These are phyloP conservation scores for Thelonectria blattea DNA, from an alignment of 2,329 filamentous ascomycete genomes.

Conservation along the genomic window DNA sequence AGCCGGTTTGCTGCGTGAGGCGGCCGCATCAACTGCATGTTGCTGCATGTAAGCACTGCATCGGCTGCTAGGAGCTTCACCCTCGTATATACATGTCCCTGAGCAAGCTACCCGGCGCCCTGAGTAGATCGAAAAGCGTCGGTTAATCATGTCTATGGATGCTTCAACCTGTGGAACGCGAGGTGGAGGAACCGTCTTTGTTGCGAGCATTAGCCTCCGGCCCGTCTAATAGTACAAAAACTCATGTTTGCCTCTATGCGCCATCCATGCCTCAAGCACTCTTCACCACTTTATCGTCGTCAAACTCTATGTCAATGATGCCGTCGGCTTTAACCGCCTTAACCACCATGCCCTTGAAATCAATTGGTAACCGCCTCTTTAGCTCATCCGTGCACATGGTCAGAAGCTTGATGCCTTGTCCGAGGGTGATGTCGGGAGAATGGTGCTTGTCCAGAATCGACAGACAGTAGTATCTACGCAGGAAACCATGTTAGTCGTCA, in stretches of 20 bases:
- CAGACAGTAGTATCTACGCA: slow-evolving; percentile 87
- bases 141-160: background rate
- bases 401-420: slow-evolving; percentile 89
- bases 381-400: slow-evolving; percentile 96
- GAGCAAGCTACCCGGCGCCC: too few relatives aligned
- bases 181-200: slow-evolving; percentile 33
- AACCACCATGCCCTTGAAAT: slow-evolving; percentile 96
- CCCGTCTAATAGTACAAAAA: slow-evolving; percentile 48
- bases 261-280: slow-evolving; percentile 53
- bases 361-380: slow-evolving; percentile 94
- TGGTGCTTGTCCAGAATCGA: slow-evolving; percentile 99
- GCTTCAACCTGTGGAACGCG: background rate
- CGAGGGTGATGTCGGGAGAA: slow-evolving; percentile 88
- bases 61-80: background rate
- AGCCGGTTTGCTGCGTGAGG: background rate
- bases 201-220: slow-evolving; percentile 34
- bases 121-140: background rate
- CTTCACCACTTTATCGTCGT: slow-evolving; percentile 77
- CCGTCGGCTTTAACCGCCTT: slow-evolving; percentile 97
- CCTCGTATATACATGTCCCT: too few relatives aligned
- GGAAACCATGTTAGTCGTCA: slow-evolving; percentile 31
- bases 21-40: background rate
- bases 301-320: slow-evolving; percentile 82
- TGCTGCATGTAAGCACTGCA: slow-evolving; percentile 4
- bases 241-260: slow-evolving; percentile 33